phyloP scores from a whole-genome alignment of 192 early-diverging fungal species.

The Backusella psychrophila region DNA sequence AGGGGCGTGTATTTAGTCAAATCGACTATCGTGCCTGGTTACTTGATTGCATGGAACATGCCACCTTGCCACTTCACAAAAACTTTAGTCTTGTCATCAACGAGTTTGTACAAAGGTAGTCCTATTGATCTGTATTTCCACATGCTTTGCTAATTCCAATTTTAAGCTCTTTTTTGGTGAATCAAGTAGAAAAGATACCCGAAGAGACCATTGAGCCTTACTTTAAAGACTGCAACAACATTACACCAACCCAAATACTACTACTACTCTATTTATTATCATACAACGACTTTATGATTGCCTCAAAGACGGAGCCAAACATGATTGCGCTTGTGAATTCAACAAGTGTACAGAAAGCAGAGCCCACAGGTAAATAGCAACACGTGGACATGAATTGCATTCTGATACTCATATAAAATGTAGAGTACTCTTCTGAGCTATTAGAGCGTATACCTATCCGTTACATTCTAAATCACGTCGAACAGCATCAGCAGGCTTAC shows the following conservation, averaged over 20 bases:
- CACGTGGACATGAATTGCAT: not conserved
- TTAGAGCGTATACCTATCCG: conserved; percentile 32
- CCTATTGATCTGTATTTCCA: not conserved
- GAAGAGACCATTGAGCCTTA: conserved; percentile 21
- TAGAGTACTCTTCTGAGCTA: conserved; percentile 30
- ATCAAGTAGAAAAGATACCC: conserved; percentile 23
- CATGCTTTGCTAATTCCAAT: not conserved
- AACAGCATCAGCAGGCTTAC: conserved; percentile 27
- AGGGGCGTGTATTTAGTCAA: conserved; percentile 29
- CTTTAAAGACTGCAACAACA: not conserved
- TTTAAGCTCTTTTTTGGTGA: conserved; percentile 12
- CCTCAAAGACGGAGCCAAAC: conserved; percentile 15
- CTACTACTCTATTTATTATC: conserved; percentile 34
- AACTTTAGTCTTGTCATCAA: conserved; percentile 32
- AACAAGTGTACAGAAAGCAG: not conserved
- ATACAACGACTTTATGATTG: conserved; percentile 29
- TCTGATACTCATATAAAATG: not conserved
- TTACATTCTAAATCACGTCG: conserved; percentile 26
- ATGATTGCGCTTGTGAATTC: conserved; percentile 2
- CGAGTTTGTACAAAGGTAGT: conserved; percentile 32
- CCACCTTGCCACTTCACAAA: conserved; percentile 29
- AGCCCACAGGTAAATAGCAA: not conserved
- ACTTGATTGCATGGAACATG: conserved; percentile 24
- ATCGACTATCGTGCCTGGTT: conserved; percentile 28
- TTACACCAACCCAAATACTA: conserved; percentile 29